Base-by-base conservation (phyloP, 176 grass and related monocot genomes). In the Miscanthus lutarioriparius region DNA sequence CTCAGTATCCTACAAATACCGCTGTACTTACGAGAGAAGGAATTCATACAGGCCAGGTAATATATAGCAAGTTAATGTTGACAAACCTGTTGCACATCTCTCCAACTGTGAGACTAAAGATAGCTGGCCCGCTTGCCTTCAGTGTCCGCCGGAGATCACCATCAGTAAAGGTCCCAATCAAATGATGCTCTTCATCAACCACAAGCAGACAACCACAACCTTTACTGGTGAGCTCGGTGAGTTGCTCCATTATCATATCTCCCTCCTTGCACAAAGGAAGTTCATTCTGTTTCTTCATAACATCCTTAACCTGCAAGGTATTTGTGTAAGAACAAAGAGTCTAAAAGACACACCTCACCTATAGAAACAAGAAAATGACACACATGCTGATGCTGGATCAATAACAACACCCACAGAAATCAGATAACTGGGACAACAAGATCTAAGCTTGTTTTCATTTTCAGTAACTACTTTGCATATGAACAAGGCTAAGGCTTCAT, bases 231-330 rank as follows among this genome's bases (percentile, higher is more conserved):
- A 96, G 89, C 81, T 96, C 96, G 14, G 93, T 91, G 65, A 99
- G 86, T 73, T 96, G 93, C 71, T 96, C 93, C 93, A 99, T 99
- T 84, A 99, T 99, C 93, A 96, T 96, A 85, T 99, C 96, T 67
- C 90, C 78, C 74, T 94, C 91, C 82, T 96, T 95, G 86, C 96
- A 96, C 67, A 96, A 56, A 64, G 96, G 93, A 89, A 99, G 91
- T 20, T 99, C 86, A 56, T 91, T 88, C 64, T 99, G 74, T 86
- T 94, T 99, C 93, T 96, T 99, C 96, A 99, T 99, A 49, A 99
- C 93, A 89, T 99, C 93, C 76, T 96, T 99, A 77, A 99, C 93
- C 96, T 99, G 87, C 71, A 90, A 32, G 36, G 53, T 39, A 9
- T 59, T 45, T 75, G 27, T 30, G 47, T 48, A 16, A 25, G 12